Conservation (phyloP, 2,329 filamentous ascomycete genomes). For the Trichoderma semiorbis region DNA sequence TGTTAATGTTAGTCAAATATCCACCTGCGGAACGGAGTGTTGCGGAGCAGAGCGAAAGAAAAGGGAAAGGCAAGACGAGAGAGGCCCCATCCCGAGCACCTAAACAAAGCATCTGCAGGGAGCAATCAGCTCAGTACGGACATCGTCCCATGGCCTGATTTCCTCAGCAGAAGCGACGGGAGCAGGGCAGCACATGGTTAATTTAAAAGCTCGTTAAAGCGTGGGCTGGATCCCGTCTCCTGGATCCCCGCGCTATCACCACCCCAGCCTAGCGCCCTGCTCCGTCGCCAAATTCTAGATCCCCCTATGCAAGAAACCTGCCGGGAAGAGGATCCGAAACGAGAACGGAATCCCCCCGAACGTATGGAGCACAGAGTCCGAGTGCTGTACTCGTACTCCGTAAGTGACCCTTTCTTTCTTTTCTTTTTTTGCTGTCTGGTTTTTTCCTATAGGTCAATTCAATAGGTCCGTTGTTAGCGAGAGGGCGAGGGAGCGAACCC, state of each 20-base stretch:
- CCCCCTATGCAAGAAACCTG: conserved; percentile 8
- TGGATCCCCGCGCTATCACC: neutral
- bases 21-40: neutral
- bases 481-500: neutral
- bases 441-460: neutral
- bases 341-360: neutral
- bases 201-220: neutral
- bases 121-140: neutral
- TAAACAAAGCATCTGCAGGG: neutral
- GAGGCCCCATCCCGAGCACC: neutral
- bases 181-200: neutral
- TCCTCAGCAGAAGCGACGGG: neutral
- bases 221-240: neutral
- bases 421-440: neutral
- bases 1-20: neutral
- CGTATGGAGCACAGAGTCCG: neutral
- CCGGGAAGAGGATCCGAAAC: conserved; percentile 5
- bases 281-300: conserved; percentile 6
- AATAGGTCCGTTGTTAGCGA: neutral
- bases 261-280: neutral
- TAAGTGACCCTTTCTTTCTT: neutral
- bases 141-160: conserved; percentile 6
- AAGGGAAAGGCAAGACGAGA: neutral
- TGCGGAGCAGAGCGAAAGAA: neutral
- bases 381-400: neutral